These are phyloP conservation scores for Aspergillus indologenus DNA, from an alignment of 495 filamentous ascomycete genomes.

Conservation along the genomic window DNA sequence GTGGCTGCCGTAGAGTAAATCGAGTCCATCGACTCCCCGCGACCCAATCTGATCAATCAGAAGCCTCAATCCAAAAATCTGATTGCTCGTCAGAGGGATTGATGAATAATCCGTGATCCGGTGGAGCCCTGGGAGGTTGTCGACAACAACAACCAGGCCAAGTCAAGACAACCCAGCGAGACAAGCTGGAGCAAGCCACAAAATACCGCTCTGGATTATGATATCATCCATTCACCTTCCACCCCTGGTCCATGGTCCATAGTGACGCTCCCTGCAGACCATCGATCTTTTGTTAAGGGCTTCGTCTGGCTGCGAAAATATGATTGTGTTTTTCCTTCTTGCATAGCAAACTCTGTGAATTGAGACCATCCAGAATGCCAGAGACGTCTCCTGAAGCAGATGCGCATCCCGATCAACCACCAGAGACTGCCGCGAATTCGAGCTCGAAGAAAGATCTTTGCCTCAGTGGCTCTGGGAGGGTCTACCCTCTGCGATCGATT, in stretches of 20 bases:
- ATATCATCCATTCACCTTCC: not conserved
- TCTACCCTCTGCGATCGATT: conserved; percentile 77
- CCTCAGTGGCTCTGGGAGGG: not conserved
- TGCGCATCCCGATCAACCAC: not conserved
- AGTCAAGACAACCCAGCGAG: too few species aligned
- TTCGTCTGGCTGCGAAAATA: not conserved
- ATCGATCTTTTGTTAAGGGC: not conserved
- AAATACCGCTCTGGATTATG: not conserved
- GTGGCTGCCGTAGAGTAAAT: too few species aligned
- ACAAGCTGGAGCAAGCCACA: not conserved
- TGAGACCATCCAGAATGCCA: not conserved
- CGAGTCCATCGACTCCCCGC: too few species aligned
- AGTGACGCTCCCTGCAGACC: not conserved
- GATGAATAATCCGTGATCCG: too few species aligned
- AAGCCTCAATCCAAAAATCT: too few species aligned
- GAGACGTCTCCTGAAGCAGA: not conserved
- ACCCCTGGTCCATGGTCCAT: not conserved
- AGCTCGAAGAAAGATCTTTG: not conserved
- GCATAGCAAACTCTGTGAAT: not conserved
- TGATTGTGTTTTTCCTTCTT: not conserved
- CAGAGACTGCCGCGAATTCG: not conserved
- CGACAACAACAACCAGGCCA: too few species aligned
- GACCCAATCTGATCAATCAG: too few species aligned
- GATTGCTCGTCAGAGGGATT: too few species aligned
- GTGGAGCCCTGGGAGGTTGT: too few species aligned